Evolutionary conservation across 2,329 filamentous ascomycete species (phyloP).

Genomic region (Fusarium napiforme): DNA sequence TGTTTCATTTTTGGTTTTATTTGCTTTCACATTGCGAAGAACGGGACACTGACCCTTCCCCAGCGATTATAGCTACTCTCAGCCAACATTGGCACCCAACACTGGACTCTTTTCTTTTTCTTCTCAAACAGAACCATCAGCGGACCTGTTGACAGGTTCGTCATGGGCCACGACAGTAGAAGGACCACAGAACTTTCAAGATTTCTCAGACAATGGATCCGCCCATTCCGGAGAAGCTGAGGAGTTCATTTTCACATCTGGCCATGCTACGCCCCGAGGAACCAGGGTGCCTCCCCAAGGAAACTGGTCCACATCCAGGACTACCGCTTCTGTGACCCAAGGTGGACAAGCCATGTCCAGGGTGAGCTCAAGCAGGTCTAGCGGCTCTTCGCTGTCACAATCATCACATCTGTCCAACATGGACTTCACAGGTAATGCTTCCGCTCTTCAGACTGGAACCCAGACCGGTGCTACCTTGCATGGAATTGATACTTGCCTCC

Average conservation of each 20-base stretch:
- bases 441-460: slow-evolving; percentile 55
- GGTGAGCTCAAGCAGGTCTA: slow-evolving; percentile 53
- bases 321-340: slow-evolving; percentile 46
- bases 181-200: slow-evolving; percentile 69
- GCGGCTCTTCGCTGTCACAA: slow-evolving; percentile 60
- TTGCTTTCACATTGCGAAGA: slow-evolving; percentile 55
- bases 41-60: slow-evolving; percentile 66
- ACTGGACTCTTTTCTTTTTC: slow-evolving; percentile 67
- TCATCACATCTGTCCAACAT: slow-evolving; percentile 62
- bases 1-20: slow-evolving; percentile 46
- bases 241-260: slow-evolving; percentile 65
- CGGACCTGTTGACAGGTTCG: slow-evolving; percentile 65
- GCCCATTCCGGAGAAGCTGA: slow-evolving; percentile 63
- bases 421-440: slow-evolving; percentile 64
- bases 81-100: slow-evolving; percentile 61
- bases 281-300: slow-evolving; percentile 54
- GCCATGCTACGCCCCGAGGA: slow-evolving; percentile 65
- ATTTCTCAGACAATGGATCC: slow-evolving; percentile 63
- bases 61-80: slow-evolving; percentile 68
- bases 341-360: slow-evolving; percentile 55
- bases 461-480: slow-evolving; percentile 53
- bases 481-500: slow-evolving; percentile 63
- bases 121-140: slow-evolving; percentile 68
- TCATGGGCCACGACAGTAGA: slow-evolving; percentile 68
- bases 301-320: slow-evolving; percentile 59